Base-by-base conservation (phyloP, 768 basidiomycete species). In the Hypholoma sublateritium region DNA sequence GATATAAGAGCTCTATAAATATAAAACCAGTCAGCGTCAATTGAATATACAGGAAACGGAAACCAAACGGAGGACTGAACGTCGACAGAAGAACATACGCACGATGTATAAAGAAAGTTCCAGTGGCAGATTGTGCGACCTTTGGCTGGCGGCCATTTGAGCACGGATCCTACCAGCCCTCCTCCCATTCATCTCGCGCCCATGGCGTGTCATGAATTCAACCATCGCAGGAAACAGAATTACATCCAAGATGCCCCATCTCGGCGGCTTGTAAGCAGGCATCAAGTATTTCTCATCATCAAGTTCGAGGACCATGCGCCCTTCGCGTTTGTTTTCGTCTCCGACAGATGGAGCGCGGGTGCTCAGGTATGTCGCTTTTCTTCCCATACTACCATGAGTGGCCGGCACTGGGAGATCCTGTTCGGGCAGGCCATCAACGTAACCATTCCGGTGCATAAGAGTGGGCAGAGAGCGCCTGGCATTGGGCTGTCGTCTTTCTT, bases 51-150 rank as follows among this genome's bases (percentile, higher is more conserved):
- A 41, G 25, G 8, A 42, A 8, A 7, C 16, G 6, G 28, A 32
- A 11, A 13, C 19, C 14, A 13, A 42, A 42, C 14, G 13, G 14
- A 42, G 19, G 8, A 11, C 39, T 5, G 6, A 5, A 13, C 4
- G 19, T 5, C 14, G 19, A 42, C 8, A 42, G 39, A 42, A 4
- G 14, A 5, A 42, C 14, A 46, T 39, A 55, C 81, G 44, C 53
- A 86, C 87, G 50, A 88, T 66, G 69, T 89, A 89, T 50, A 89
- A 70, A 7, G 85, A 85, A 51, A 89, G 77, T 68, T 89, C 88
- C 58, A 88, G 70, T 2, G 88, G 88, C 48, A 88, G 62, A 63
- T 89, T 89, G 61, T 85, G 86, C 36, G 77, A 80, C 17, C 77
- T 68, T 49, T 73, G 71, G 56, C 74, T 72, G 53, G 70, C 70